Evolutionary conservation across 176 grass and related monocot genomes (phyloP).

Genomic region (Paspalum vaginatum): DNA sequence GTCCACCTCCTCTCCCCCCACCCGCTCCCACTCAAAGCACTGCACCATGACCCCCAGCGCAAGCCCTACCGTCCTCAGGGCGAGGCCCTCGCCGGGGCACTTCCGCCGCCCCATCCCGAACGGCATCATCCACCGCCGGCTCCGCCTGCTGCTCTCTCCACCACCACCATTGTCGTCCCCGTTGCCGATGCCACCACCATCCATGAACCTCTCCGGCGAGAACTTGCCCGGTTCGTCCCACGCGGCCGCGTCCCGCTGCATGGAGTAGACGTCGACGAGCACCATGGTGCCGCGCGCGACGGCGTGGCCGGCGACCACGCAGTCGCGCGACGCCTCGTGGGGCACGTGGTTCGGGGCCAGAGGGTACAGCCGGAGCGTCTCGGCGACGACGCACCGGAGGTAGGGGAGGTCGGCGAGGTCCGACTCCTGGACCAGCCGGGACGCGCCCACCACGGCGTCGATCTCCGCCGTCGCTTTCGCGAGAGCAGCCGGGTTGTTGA

Average conservation of each 20-base stretch:
- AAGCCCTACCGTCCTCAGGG: conserved; percentile 24
- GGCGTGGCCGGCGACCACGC: neutral
- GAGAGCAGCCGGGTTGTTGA: conserved; percentile 31
- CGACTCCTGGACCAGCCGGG: conserved; percentile 41
- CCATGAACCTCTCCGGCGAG: conserved; percentile 45
- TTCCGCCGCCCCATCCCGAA: conserved; percentile 57
- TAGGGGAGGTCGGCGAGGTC: conserved; percentile 55
- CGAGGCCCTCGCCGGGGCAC: conserved; percentile 55
- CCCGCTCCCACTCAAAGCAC: conserved; percentile 54
- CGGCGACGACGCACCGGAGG: conserved; percentile 40
- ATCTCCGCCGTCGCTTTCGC: conserved; percentile 40
- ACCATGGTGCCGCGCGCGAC: conserved; percentile 40
- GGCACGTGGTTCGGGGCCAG: conserved; percentile 15
- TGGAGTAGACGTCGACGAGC: conserved; percentile 48
- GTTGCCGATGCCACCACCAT: too few species aligned
- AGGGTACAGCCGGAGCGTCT: conserved; percentile 50
- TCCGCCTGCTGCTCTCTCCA: neutral
- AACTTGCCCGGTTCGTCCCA: conserved; percentile 44
- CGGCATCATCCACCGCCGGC: conserved; percentile 44
- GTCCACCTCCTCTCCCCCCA: conserved; percentile 40
- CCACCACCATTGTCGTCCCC: neutral
- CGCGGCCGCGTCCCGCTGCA: conserved; percentile 31
- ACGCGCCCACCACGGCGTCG: conserved; percentile 34
- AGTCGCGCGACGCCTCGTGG: conserved; percentile 29
- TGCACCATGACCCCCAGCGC: conserved; percentile 50